Evolutionary conservation across 306 rosid genomes (phyloP), one percentile per base, ranked within the genome.

Genomic region (Dalbergia cochinchinensis): DNA sequence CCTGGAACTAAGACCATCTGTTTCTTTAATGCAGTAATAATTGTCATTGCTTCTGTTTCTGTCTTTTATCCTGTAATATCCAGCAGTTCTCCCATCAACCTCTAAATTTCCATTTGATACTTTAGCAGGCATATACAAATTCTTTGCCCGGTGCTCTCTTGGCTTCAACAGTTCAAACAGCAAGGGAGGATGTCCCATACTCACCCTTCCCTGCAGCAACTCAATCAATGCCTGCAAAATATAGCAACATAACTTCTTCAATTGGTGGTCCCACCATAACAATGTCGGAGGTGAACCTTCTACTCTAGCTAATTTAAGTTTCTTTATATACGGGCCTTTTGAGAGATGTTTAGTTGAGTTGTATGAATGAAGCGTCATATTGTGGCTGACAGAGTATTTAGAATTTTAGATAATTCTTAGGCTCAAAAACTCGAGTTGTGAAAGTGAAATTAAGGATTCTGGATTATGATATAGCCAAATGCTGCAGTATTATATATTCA

Each of bases 101-200:
- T 58, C 72, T 78, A 72, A 83, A 65, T 22, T 45, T 60, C 19
- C 15, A 15, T 54, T 79, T 64, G 35, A 63, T 65, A 58, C 82
- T 55, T 33, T 83, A 87, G 85, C 97, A 90, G 86, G 94, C 86
- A 33, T 90, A 93, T 77, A 73, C 98, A 68, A 93, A 87, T 85
- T 86, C 92, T 51, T 86, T 93, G 71, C 94, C 98, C 11, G 82
- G 74, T 85, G 78, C 90, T 70, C 66, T 93, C 71, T 83, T 93
- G 92, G 85, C 97, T 73, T 90, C 92, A 0, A 83, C 84, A 2
- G 90, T 80, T 82, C 97, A 90, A 85, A 82, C 88, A 16, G 87
- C 81, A 15, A 90, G 97, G 83, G 98, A 93, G 69, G 98, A 90
- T 78, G 86, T 85, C 82, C 85, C 93, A 26, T 93, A 93, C 86